Evolutionary conservation across 2,329 filamentous ascomycete genomes (phyloP), one percentile per base, ranked within the genome.

Genomic region (Karstenula rhodostoma): DNA sequence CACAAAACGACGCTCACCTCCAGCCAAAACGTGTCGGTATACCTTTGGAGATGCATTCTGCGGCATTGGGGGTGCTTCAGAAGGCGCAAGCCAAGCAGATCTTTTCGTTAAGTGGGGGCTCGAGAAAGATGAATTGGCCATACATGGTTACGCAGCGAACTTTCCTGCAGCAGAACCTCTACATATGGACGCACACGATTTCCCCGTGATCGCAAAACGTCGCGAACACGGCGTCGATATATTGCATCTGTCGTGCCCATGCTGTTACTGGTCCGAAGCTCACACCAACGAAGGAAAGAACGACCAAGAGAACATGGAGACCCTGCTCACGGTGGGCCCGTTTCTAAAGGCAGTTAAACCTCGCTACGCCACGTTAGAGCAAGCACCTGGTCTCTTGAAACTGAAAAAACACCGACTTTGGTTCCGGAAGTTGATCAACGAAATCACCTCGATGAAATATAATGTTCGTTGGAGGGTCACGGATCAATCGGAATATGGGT

Each of bases 381-480:
- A 69, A 42, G 63, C 68, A 6, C 57, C 32, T 15, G 68, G 68
- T 1, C 43, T 71, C 3, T 17, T 63, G 1, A 61, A 53, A 4
- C 23, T 40, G 10, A 32, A 22, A 13, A 44, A 70, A 47, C 68
- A 72, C 47, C 54, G 58, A n/a, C 44, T 57, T 19, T 57, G 57
- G 32, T 69, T 69, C 10, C 42, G 51, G 0, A 60, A 51, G 29
- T 32, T 75, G 0, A 27, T 75, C 7, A 56, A 67, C 19, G 62
- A 68, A 4, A 70, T 75, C 13, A 13, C 46, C 0, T 17, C 32
- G 0, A 58, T 56, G 0, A 70, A 72, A 0, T 77, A 76, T 33
- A 60, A 74, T 27, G 22, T 76, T 0, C 54, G 71, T 0, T 77
- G 70, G 19, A 66, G 62, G 10, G 56, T 73, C 0, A 44, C 58